A percentile compares a stretch with the other conserved stretches of the same genome.
Evolutionary conservation across 1,139 yeast species (phyloP).

Genomic region (Blastobotrys proliferans): DNA sequence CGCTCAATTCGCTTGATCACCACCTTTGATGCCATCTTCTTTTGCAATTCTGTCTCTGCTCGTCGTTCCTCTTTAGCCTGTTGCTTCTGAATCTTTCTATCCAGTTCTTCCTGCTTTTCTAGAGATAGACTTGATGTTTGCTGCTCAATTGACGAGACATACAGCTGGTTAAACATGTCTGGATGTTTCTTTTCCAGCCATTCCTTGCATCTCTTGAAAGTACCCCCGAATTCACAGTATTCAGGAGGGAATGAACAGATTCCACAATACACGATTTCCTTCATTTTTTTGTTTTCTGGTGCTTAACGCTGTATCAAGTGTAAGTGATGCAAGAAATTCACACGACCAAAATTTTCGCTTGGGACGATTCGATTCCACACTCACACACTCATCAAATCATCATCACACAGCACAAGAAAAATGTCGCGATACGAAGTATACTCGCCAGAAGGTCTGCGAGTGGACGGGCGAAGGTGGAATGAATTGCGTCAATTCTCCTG

Average conservation of each 20-base stretch:
- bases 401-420: background rate
- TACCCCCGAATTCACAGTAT: constrained; percentile 89
- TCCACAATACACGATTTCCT: constrained; percentile 59
- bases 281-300: constrained; percentile 6
- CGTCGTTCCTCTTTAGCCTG: constrained; percentile 88
- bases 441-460: constrained; percentile 89
- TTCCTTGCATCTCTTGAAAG: constrained; percentile 74
- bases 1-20: constrained; percentile 83
- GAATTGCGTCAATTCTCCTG: constrained; percentile 82
- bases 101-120: constrained; percentile 79
- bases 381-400: background rate
- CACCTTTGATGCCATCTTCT: constrained; percentile 74
- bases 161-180: constrained; percentile 55
- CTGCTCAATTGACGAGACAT: constrained; percentile 46
- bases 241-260: constrained; percentile 88
- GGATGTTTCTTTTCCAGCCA: constrained; percentile 67
- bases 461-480: constrained; percentile 94
- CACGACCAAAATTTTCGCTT: background rate
- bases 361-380: background rate
- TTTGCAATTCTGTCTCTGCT: constrained; percentile 78
- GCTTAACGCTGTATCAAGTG: background rate
- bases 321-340: background rate
- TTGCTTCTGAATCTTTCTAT: constrained; percentile 75
- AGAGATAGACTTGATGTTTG: constrained; percentile 55
- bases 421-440: constrained; percentile 57